Evolutionary conservation across 495 filamentous ascomycete genomes (phyloP).

Genomic region (Neurospora sp.): DNA sequence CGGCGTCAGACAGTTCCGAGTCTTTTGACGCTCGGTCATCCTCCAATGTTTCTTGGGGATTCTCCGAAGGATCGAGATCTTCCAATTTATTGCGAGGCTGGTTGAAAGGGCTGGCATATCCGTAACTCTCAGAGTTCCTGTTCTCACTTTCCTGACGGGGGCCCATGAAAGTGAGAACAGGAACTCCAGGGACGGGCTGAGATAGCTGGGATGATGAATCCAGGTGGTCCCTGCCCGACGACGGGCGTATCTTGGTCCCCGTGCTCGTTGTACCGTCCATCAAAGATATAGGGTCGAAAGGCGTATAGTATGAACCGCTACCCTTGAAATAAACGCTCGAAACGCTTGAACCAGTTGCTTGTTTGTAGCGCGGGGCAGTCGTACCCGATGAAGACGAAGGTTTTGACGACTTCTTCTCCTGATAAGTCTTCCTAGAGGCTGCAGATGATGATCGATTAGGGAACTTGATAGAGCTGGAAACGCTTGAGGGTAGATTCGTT

Average conservation of each 20-base stretch:
- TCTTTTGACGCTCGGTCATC: not conserved
- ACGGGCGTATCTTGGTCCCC: not conserved
- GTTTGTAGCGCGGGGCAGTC: not conserved
- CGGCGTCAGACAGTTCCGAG: not conserved
- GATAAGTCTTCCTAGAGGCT: not conserved
- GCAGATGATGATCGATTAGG: not conserved
- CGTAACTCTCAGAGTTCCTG: not conserved
- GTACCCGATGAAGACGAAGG: not conserved
- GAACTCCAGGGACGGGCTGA: not conserved
- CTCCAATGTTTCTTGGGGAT: not conserved
- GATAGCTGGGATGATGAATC: not conserved
- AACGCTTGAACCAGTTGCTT: not conserved
- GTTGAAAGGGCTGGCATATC: not conserved
- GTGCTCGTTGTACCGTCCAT: not conserved
- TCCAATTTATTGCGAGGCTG: not conserved
- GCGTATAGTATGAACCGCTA: not conserved
- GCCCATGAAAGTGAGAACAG: not conserved
- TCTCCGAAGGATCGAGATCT: not conserved
- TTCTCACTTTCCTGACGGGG: not conserved
- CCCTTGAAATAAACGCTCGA: not conserved
- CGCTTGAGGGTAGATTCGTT: not conserved
- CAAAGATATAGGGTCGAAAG: not conserved
- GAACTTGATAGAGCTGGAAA: not conserved
- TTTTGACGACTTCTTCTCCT: not conserved
- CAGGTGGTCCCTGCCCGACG: not conserved